Base-by-base conservation (phyloP, 2,329 filamentous ascomycete species). In the Pyrenophora seminiperda region DNA sequence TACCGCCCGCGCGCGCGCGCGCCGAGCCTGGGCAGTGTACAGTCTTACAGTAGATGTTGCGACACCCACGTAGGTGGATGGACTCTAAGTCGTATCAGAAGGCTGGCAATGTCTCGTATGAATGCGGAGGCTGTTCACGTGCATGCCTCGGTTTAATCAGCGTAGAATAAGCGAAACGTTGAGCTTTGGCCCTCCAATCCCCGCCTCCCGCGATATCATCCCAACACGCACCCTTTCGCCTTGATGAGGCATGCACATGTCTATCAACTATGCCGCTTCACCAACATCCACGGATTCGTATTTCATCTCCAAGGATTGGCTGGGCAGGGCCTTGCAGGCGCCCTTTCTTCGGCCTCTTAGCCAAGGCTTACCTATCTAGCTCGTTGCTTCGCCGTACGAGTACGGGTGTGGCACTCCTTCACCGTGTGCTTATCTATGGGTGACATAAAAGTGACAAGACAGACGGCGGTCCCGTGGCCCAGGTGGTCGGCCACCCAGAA, bases 141-240 rank as follows among this genome's bases (percentile, higher is more conserved):
- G 49, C 20, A 13, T 27, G 24, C 24, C 24, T 27, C 24, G 24
- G 24, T 27, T 27, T 27, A 10, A 27, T 27, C 24, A 27, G 24
- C 9, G 7, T 27, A 11, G 10, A 10, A 13, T 53, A 53, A 36
- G 27, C 39, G 50, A 40, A 6, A 36, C 24, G 48, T 13, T 38
- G 18, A 49, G 37, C 40, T 19, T 15, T 15, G 14, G 17, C 15
- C 37, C 39, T 44, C 50, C 50, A 53, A 44, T 53, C 45, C 50
- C 36, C 45, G 27, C n/a, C 34, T 15, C 22, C 38, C 39, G 27
- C 30, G 42, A 36, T 50, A 45, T 53, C 50, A 50, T 24, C 27
- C 24, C 17, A 39, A 39, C 32, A 27, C 37, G 31, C 24, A 27
- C 22, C 22, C 24, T 11, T 1, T 18, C 24, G 7, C 18, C 7